These are phyloP conservation scores for Backusella australiensis DNA, from an alignment of 192 early-diverging fungal genomes.

Conservation along the genomic window DNA sequence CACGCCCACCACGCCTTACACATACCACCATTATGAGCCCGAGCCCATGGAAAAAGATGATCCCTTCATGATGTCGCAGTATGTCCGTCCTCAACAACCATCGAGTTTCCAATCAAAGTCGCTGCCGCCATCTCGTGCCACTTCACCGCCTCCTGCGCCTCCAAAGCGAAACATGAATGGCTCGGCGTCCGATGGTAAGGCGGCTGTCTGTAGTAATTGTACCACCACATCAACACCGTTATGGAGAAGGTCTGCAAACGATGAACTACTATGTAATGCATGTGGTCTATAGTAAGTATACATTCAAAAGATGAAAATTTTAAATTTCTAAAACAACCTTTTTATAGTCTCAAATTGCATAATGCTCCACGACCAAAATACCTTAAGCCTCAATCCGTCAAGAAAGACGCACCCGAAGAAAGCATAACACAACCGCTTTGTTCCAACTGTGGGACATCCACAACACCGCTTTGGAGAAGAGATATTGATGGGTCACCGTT, in stretches of 20 bases:
- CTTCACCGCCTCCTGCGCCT: slow-evolving; percentile 2
- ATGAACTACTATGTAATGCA: slow-evolving; percentile 55
- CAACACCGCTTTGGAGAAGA: slow-evolving; percentile 95
- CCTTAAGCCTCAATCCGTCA: slow-evolving; percentile 73
- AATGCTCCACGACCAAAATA: slow-evolving; percentile 73
- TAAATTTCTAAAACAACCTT: neutral
- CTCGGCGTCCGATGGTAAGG: slow-evolving; percentile 3
- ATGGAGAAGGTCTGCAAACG: slow-evolving; percentile 77
- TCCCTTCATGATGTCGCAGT: neutral
- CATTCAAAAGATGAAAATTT: neutral
- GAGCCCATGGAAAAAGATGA: neutral
- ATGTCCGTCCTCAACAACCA: neutral
- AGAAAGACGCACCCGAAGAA: slow-evolving; percentile 42
- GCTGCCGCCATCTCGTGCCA: slow-evolving; percentile 1
- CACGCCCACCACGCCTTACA: neutral
- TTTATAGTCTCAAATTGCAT: slow-evolving; percentile 15
- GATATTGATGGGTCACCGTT: slow-evolving; percentile 53
- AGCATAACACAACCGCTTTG: slow-evolving; percentile 47
- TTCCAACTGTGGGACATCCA: slow-evolving; percentile 76
- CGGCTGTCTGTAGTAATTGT: slow-evolving; percentile 66
- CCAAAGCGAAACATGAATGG: slow-evolving; percentile 10
- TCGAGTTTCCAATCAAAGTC: neutral
- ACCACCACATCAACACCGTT: slow-evolving; percentile 85
- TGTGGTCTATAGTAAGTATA: slow-evolving; percentile 54
- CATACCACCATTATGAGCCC: neutral